Percentiles rank a stretch among this genome's conserved stretches.
These are phyloP conservation scores for Tuber magnatum DNA, from an alignment of 495 filamentous ascomycete species.

Conservation along the genomic window DNA sequence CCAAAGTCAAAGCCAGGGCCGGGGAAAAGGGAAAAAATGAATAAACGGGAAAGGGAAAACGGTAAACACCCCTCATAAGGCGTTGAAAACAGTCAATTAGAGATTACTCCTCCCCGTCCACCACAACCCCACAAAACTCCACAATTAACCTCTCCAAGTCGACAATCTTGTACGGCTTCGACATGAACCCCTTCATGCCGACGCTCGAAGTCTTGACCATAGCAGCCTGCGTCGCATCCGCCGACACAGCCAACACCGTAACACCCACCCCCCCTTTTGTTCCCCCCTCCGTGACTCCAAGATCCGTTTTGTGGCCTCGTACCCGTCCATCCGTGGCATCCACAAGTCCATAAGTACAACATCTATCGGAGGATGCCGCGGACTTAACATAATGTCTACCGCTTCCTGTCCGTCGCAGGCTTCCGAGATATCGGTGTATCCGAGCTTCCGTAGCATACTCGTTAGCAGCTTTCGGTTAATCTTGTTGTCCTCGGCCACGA, in stretches of 20 bases:
- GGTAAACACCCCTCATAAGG: constrained; percentile 24
- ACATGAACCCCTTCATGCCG: constrained; percentile 72
- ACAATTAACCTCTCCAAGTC: constrained; percentile 63
- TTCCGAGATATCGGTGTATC: constrained; percentile 59
- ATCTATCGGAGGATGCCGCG: constrained; percentile 48
- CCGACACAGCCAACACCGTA: constrained; percentile 64
- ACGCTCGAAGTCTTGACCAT: constrained; percentile 57
- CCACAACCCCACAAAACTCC: constrained; percentile 49
- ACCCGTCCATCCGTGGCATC: constrained; percentile 82
- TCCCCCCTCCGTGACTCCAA: constrained; percentile 48
- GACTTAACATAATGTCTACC: constrained; percentile 55
- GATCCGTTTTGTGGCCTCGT: constrained; percentile 63
- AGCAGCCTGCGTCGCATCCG: constrained; percentile 65
- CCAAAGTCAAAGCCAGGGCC: constrained; percentile 15
- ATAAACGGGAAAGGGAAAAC: constrained; percentile 16
- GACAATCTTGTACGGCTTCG: constrained; percentile 67
- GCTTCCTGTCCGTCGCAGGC: constrained; percentile 69
- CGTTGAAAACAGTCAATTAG: constrained; percentile 3
- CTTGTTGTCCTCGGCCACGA: constrained; percentile 73
- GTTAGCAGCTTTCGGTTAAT: constrained; percentile 71
- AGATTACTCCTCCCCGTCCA: constrained; percentile 15
- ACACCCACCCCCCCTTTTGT: constrained; percentile 22
- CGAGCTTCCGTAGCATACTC: constrained; percentile 62
- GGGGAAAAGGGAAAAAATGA: neutral
- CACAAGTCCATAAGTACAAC: constrained; percentile 76